Evolutionary conservation across 768 basidiomycete genomes (phyloP).

Genomic region (Russula virescens): DNA sequence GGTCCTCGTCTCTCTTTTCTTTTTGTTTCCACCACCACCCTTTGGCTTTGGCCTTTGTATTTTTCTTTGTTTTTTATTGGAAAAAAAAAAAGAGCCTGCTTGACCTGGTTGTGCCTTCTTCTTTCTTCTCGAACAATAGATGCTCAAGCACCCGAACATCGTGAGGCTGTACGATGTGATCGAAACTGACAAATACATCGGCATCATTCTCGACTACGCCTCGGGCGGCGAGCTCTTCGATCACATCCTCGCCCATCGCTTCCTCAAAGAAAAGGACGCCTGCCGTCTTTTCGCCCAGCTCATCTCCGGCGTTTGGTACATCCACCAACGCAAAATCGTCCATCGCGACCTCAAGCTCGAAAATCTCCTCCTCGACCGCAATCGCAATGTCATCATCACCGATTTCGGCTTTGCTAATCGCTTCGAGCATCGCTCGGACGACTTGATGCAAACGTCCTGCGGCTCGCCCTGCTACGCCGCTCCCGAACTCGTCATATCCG

Average conservation of each 20-base stretch:
- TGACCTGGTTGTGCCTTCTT: constrained; percentile 21
- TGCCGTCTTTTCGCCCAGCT: constrained; percentile 96
- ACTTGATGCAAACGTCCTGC: constrained; percentile 98
- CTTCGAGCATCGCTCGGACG: constrained; percentile 87
- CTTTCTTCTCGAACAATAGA: constrained; percentile 39
- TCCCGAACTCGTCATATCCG: constrained; percentile 94
- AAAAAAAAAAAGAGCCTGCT: no score
- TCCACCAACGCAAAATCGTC: constrained; percentile 98
- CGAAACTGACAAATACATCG: constrained; percentile 99
- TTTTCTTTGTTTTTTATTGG: no score
- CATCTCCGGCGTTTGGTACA: constrained; percentile 97
- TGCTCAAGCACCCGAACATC: constrained; percentile 95
- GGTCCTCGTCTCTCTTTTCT: constrained; percentile 30
- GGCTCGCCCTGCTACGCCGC: constrained; percentile 98
- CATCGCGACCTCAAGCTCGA: constrained; percentile 99
- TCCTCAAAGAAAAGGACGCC: constrained; percentile 91
- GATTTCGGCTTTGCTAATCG: constrained; percentile 99
- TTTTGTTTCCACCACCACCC: no score
- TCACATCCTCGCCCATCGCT: constrained; percentile 96
- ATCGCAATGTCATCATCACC: constrained; percentile 98
- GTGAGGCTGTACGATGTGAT: constrained; percentile 98
- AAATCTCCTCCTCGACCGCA: constrained; percentile 93
- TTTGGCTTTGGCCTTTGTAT: constrained; percentile 13
- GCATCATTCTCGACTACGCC: constrained; percentile 97
- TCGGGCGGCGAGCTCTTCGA: constrained; percentile 98